Conservation (phyloP, 1,284 basidiomycete genomes). For the Cryptococcus sp. region DNA sequence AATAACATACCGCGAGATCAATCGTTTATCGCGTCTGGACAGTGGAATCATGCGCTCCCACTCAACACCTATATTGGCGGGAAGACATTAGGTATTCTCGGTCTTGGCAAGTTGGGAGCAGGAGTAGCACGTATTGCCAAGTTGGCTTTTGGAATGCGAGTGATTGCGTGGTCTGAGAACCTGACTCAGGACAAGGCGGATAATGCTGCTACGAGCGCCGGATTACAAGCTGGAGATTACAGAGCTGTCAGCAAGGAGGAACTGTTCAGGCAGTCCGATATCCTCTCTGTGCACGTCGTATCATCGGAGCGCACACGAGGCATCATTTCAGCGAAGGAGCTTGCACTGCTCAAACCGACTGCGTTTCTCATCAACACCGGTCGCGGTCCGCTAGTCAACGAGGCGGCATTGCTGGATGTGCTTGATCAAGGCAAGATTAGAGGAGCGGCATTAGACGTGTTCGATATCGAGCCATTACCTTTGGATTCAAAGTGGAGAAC, state of each 20-base stretch:
- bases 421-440: slow-evolving; percentile 32
- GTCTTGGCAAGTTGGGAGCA: slow-evolving; percentile 61
- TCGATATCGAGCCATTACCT: slow-evolving; percentile 64
- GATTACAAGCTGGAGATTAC: slow-evolving; percentile 35
- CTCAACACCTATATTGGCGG: slow-evolving; percentile 43
- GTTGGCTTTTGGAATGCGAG: slow-evolving; percentile 59
- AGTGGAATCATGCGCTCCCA: slow-evolving; percentile 18
- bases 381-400: slow-evolving; percentile 64
- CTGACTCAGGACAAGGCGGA: slow-evolving; percentile 63
- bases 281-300: slow-evolving; percentile 64
- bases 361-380: slow-evolving; percentile 67
- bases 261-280: slow-evolving; percentile 60
- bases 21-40: slow-evolving; percentile 32
- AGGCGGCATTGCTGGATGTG: slow-evolving; percentile 56
- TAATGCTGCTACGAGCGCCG: slow-evolving; percentile 56
- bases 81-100: slow-evolving; percentile 62
- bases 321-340: slow-evolving; percentile 57
- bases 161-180: slow-evolving; percentile 66
- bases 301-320: slow-evolving; percentile 59
- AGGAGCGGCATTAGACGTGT: slow-evolving; percentile 56
- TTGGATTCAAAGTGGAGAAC: slow-evolving; percentile 57
- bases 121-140: slow-evolving; percentile 59
- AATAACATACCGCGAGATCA: slow-evolving; percentile 60
- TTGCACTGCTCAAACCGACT: slow-evolving; percentile 60
- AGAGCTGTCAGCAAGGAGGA: slow-evolving; percentile 57